Conservation (phyloP, 164 flowering plant genomes). For the Liquidambar formosana region DNA sequence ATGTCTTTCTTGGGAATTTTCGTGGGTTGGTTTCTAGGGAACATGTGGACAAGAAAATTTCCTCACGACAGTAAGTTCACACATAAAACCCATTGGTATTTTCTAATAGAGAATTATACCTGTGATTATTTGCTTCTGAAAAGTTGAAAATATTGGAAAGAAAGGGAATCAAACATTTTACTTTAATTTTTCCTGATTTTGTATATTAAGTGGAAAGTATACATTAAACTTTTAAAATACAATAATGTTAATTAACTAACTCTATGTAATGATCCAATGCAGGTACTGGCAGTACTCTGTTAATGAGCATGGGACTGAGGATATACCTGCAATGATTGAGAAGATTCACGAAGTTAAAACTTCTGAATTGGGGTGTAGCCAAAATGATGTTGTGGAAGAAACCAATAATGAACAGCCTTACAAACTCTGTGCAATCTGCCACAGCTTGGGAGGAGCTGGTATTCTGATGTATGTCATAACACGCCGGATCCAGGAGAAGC, state of each 20-base stretch:
- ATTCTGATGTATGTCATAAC: constrained; percentile 78
- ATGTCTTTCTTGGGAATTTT: constrained; percentile 95
- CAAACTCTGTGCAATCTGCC: constrained; percentile 80
- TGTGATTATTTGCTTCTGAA: too few species aligned
- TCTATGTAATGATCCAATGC: constrained; percentile 15
- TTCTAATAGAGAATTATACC: not conserved
- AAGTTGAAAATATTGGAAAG: too few species aligned
- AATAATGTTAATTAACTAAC: not conserved
- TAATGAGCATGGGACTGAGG: constrained; percentile 91
- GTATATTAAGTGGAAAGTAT: not conserved
- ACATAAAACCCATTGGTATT: not conserved
- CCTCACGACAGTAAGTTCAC: constrained; percentile 76
- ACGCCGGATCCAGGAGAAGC: constrained; percentile 67
- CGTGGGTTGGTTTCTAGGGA: constrained; percentile 97
- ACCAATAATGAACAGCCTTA: constrained; percentile 64
- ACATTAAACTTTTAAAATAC: not conserved
- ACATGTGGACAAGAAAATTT: constrained; percentile 77
- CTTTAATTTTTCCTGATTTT: too few species aligned
- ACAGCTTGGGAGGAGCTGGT: constrained; percentile 98
- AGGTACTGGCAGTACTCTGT: constrained; percentile 96
- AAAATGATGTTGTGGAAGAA: constrained; percentile 42
- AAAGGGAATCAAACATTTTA: too few species aligned
- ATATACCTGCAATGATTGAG: constrained; percentile 90
- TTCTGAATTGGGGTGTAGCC: constrained; percentile 53
- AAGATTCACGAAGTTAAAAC: constrained; percentile 82